These are phyloP conservation scores for Kalmanozyma brasiliensis DNA, from an alignment of 1,284 basidiomycete genomes.

Conservation along the genomic window DNA sequence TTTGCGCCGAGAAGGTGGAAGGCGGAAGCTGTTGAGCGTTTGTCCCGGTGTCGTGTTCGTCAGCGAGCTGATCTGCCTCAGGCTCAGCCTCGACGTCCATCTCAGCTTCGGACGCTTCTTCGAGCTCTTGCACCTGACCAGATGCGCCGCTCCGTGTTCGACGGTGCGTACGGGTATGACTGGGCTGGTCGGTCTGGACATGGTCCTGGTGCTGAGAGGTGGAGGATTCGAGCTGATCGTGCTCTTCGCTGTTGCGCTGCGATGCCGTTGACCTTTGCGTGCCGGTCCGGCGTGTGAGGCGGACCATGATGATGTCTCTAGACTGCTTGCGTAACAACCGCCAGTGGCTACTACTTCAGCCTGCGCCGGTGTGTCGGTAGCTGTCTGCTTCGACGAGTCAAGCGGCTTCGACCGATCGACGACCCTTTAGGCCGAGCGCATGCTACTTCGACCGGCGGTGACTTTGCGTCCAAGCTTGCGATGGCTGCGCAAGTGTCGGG, in stretches of 20 bases:
- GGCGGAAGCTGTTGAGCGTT: slow-evolving; percentile 14
- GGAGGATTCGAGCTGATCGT: slow-evolving; percentile 19
- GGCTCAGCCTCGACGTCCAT: slow-evolving; percentile 6
- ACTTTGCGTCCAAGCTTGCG: too few relatives aligned
- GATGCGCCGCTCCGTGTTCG: background rate
- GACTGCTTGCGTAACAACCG: too few relatives aligned
- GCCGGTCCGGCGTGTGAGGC: slow-evolving; percentile 33
- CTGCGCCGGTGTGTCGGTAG: too few relatives aligned
- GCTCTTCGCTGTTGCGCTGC: slow-evolving; percentile 9
- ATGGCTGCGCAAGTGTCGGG: too few relatives aligned
- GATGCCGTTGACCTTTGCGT: slow-evolving; percentile 21
- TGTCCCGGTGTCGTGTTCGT: background rate
- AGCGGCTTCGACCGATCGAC: too few relatives aligned
- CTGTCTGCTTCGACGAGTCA: too few relatives aligned
- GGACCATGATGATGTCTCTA: slow-evolving; percentile 12
- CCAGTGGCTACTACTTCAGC: too few relatives aligned
- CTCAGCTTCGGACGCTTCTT: slow-evolving; percentile 2
- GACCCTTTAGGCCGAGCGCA: too few relatives aligned
- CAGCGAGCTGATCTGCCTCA: slow-evolving; percentile 9
- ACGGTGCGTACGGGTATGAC: background rate
- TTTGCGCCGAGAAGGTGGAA: slow-evolving; percentile 30
- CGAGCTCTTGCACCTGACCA: background rate
- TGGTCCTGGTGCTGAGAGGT: slow-evolving; percentile 6
- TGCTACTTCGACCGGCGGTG: too few relatives aligned
- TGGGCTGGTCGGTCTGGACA: background rate